phyloP scores from a whole-genome alignment of 129 eudicot genomes.

The Silybum marianum region DNA sequence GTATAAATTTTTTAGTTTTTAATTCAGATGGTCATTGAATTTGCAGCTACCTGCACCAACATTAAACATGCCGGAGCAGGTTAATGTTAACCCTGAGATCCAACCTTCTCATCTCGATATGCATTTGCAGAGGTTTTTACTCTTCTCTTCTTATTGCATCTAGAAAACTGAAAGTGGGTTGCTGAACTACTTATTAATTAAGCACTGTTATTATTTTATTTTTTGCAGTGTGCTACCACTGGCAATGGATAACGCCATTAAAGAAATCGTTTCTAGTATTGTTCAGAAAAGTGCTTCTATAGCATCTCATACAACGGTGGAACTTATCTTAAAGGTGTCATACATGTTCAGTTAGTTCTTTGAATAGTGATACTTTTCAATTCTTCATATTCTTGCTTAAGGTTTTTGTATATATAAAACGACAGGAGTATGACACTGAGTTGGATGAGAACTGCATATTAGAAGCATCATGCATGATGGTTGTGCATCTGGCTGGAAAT shows the following conservation, averaged over 20 bases:
- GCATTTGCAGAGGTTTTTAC: slow-evolving; percentile 54
- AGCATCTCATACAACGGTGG: slow-evolving; percentile 65
- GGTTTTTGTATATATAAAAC: not conserved
- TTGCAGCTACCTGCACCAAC: slow-evolving; percentile 60
- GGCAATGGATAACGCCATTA: slow-evolving; percentile 63
- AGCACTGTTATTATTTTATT: not conserved
- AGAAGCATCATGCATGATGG: slow-evolving; percentile 61
- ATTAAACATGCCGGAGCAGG: slow-evolving; percentile 37
- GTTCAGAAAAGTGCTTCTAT: slow-evolving; percentile 57
- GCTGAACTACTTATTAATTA: not conserved
- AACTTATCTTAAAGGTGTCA: slow-evolving; percentile 63
- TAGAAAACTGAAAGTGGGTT: not conserved
- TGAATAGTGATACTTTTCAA: not conserved
- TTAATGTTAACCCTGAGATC: slow-evolving; percentile 42
- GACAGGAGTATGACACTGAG: slow-evolving; percentile 63
- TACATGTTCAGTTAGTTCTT: slow-evolving; percentile 9
- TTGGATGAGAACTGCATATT: slow-evolving; percentile 51
- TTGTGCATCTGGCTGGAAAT: slow-evolving; percentile 64
- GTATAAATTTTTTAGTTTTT: not conserved
- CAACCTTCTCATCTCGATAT: slow-evolving; percentile 25
- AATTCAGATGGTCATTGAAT: slow-evolving; percentile 15
- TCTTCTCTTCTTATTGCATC: not conserved
- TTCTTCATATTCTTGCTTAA: not conserved
- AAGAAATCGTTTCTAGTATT: slow-evolving; percentile 46
- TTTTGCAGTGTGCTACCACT: slow-evolving; percentile 50